A percentile compares a stretch with the other conserved stretches of the same genome.
phyloP scores from a whole-genome alignment of 2,329 filamentous ascomycete species.

The Pseudogymnoascus sp. region DNA sequence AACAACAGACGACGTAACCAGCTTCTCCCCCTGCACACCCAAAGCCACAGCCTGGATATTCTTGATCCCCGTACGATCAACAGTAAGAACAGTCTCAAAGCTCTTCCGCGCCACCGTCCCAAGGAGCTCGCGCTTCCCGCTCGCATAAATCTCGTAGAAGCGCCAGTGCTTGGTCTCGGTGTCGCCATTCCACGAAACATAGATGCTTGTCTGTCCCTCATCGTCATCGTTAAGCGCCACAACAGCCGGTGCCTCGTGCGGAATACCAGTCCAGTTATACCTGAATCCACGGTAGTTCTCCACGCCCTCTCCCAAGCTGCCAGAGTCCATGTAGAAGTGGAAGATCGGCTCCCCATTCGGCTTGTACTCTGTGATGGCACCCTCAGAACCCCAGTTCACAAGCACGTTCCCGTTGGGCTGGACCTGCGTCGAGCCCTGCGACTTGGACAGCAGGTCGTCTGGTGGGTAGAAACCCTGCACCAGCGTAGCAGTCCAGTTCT shows the following conservation, averaged over 20 bases:
- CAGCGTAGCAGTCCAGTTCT: slow-evolving; percentile 16
- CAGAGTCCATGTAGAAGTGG: slow-evolving; percentile 34
- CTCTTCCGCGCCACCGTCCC: slow-evolving; percentile 34
- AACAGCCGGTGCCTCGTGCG: slow-evolving; percentile 31
- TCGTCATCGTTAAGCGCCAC: slow-evolving; percentile 29
- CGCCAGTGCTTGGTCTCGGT: slow-evolving; percentile 41
- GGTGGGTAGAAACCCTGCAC: slow-evolving; percentile 18
- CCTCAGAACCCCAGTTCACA: slow-evolving; percentile 21
- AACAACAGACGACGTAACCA: slow-evolving; percentile 11
- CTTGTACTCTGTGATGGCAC: slow-evolving; percentile 21
- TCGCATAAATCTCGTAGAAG: slow-evolving; percentile 34
- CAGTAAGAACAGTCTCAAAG: slow-evolving; percentile 35
- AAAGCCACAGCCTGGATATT: slow-evolving; percentile 16
- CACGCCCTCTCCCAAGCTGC: slow-evolving; percentile 22
- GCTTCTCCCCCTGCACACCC: slow-evolving; percentile 10
- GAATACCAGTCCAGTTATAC: slow-evolving; percentile 34
- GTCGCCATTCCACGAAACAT: slow-evolving; percentile 49
- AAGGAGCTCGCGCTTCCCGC: slow-evolving; percentile 31
- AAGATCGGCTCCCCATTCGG: slow-evolving; percentile 31
- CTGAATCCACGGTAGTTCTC: slow-evolving; percentile 35
- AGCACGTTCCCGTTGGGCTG: slow-evolving; percentile 22
- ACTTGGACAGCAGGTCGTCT: slow-evolving; percentile 17
- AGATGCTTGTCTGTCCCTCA: slow-evolving; percentile 31
- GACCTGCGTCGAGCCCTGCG: slow-evolving; percentile 21
- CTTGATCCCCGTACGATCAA: slow-evolving; percentile 1